Percentiles rank a stretch among this genome's conserved stretches.
phyloP scores from a whole-genome alignment of 2,329 filamentous ascomycete genomes.

The Pezicula neosporulosa region DNA sequence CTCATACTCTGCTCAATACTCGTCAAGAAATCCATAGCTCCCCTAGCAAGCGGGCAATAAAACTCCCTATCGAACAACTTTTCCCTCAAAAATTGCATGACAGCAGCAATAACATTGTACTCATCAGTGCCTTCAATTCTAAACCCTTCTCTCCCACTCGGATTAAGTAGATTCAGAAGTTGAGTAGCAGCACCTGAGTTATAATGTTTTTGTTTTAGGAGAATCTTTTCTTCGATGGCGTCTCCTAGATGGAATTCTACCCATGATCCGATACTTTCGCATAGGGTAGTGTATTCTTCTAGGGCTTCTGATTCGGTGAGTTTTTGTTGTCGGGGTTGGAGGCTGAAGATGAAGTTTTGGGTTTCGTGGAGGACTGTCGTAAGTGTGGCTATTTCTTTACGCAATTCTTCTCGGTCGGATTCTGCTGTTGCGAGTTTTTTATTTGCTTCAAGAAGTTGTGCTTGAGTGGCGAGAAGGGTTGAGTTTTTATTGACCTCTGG shows the following conservation, averaged over 20 bases:
- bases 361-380: slow-evolving; percentile 1
- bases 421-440: neutral
- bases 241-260: slow-evolving; percentile 8
- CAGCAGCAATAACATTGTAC: slow-evolving; percentile 10
- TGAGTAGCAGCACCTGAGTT: neutral
- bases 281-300: slow-evolving; percentile 8
- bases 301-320: slow-evolving; percentile 9
- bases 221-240: neutral
- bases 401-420: too few relatives aligned
- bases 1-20: slow-evolving; percentile 8
- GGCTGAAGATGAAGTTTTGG: slow-evolving; percentile 10
- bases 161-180: slow-evolving; percentile 4
- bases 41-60: slow-evolving; percentile 5
- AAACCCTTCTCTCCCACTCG: slow-evolving; percentile 4
- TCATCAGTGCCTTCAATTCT: slow-evolving; percentile 7
- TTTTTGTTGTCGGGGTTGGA: slow-evolving; percentile 5
- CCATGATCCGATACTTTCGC: slow-evolving; percentile 7
- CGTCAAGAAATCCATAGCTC: slow-evolving; percentile 4
- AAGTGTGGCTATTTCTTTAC: neutral
- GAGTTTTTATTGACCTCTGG: too few relatives aligned
- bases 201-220: neutral
- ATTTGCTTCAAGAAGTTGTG: neutral
- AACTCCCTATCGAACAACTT: slow-evolving; percentile 9
- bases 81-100: slow-evolving; percentile 7
- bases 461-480: too few relatives aligned